Percentiles rank a stretch among this genome's conserved stretches.
phyloP scores from a whole-genome alignment of 2,329 filamentous ascomycete genomes.

The Penicillium hordei region DNA sequence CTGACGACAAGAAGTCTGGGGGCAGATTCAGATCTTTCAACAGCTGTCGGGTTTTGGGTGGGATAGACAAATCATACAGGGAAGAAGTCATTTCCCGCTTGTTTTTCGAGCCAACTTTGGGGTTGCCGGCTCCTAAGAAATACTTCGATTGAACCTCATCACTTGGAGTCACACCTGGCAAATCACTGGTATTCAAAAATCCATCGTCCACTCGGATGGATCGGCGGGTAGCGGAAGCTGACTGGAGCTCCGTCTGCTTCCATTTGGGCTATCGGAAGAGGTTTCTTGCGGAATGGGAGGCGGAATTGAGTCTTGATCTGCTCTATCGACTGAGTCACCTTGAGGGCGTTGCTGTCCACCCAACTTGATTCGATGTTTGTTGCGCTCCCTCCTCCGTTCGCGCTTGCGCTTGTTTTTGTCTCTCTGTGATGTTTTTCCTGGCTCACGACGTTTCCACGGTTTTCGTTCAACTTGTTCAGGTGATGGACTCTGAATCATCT shows the following conservation, averaged over 20 bases:
- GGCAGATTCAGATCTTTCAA: slow-evolving; percentile 16
- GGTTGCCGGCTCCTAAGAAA: slow-evolving; percentile 19
- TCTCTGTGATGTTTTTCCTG: neutral
- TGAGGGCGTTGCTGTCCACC: neutral
- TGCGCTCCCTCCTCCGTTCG: neutral
- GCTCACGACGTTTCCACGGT: neutral
- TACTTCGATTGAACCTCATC: slow-evolving; percentile 44
- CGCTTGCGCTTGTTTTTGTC: neutral
- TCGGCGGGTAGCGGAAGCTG: slow-evolving; percentile 15
- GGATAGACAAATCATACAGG: slow-evolving; percentile 5
- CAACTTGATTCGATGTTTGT: neutral
- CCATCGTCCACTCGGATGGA: slow-evolving; percentile 24
- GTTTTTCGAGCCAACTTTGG: neutral
- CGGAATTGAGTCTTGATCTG: neutral
- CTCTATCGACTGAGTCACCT: neutral
- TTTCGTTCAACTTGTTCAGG: neutral
- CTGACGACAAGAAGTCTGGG: slow-evolving; percentile 27
- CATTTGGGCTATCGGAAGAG: neutral
- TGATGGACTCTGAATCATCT: neutral
- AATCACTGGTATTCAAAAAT: slow-evolving; percentile 45
- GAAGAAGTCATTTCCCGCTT: neutral
- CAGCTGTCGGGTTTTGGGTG: slow-evolving; percentile 16
- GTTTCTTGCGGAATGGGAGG: neutral
- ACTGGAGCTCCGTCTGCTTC: neutral
- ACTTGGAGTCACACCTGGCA: slow-evolving; percentile 35